A percentile compares a stretch with the other conserved stretches of the same genome.
phyloP scores from a whole-genome alignment of 2,329 filamentous ascomycete genomes.

The Lachnellula willkommii region DNA sequence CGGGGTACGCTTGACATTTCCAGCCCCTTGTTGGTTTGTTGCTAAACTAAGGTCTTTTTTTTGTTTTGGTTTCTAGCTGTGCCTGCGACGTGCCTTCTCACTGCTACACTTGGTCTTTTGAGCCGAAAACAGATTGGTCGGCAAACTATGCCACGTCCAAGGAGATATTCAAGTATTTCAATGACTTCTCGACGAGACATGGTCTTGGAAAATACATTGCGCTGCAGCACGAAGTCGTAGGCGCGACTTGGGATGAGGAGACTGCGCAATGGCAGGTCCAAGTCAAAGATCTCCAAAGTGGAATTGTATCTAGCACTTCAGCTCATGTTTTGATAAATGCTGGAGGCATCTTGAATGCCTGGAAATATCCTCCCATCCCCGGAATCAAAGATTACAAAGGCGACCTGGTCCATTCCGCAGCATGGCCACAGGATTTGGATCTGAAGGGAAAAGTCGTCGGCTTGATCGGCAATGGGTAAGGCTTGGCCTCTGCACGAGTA shows the following conservation, averaged over 20 bases:
- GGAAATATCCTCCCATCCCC: constrained; percentile 46
- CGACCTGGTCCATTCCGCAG: constrained; percentile 48
- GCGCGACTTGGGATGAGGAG: constrained; percentile 40
- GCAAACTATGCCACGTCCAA: constrained; percentile 25
- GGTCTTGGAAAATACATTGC: constrained; percentile 39
- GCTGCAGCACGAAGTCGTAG: constrained; percentile 39
- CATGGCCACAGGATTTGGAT: constrained; percentile 46
- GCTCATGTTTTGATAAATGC: constrained; percentile 44
- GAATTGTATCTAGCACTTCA: too few species aligned
- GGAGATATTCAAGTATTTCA: constrained; percentile 32
- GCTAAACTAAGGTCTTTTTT: too few species aligned
- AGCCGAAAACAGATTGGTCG: constrained; percentile 26
- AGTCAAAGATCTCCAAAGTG: constrained; percentile 28
- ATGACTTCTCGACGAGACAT: constrained; percentile 31
- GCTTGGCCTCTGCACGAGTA: too few species aligned
- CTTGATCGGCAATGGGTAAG: constrained; percentile 38
- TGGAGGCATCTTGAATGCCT: constrained; percentile 43
- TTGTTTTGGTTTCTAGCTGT: constrained; percentile 27
- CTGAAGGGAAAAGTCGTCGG: constrained; percentile 48
- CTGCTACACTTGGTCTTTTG: constrained; percentile 57
- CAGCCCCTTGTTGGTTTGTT: too few species aligned
- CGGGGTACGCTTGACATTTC: constrained; percentile 26
- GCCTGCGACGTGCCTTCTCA: constrained; percentile 52
- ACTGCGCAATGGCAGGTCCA: constrained; percentile 33
- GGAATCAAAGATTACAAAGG: constrained; percentile 47